These are phyloP conservation scores for Kitagawia praeruptora DNA, from an alignment of 129 eudicot genomes.

Conservation along the genomic window DNA sequence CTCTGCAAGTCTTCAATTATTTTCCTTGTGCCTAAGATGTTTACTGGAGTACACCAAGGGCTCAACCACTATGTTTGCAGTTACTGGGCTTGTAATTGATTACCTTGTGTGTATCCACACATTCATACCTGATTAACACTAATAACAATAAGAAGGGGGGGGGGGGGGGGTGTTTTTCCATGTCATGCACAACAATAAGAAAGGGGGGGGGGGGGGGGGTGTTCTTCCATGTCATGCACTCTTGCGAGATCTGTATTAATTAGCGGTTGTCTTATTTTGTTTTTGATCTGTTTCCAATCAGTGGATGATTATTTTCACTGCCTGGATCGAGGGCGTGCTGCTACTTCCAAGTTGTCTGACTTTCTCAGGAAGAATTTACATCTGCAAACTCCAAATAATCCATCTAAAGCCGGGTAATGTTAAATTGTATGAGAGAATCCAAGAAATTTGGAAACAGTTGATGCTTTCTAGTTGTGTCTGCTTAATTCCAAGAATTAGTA, in stretches of 20 bases:
- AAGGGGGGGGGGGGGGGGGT: background rate
- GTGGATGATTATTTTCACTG: constrained; percentile 75
- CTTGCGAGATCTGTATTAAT: background rate
- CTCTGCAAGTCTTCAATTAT: background rate
- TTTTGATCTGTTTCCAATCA: constrained; percentile 11
- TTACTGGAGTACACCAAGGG: background rate
- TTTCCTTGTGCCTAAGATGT: background rate
- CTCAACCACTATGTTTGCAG: background rate
- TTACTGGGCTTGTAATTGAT: background rate
- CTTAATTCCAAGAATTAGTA: background rate
- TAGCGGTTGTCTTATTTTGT: background rate
- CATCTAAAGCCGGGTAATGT: constrained; percentile 42
- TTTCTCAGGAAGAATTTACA: constrained; percentile 50
- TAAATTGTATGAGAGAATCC: background rate
- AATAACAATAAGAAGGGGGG: background rate
- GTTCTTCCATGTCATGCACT: too few relatives aligned
- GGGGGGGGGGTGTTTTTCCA: background rate
- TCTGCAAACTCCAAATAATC: constrained; percentile 23
- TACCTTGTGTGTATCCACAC: background rate
- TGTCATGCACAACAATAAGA: background rate
- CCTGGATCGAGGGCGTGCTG: constrained; percentile 70
- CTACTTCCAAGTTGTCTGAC: constrained; percentile 53
- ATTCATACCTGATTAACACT: background rate
- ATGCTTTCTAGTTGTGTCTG: background rate
- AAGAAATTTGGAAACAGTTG: background rate